Conservation (phyloP, 306 rosid genomes). For the Sesbania bispinosa region DNA sequence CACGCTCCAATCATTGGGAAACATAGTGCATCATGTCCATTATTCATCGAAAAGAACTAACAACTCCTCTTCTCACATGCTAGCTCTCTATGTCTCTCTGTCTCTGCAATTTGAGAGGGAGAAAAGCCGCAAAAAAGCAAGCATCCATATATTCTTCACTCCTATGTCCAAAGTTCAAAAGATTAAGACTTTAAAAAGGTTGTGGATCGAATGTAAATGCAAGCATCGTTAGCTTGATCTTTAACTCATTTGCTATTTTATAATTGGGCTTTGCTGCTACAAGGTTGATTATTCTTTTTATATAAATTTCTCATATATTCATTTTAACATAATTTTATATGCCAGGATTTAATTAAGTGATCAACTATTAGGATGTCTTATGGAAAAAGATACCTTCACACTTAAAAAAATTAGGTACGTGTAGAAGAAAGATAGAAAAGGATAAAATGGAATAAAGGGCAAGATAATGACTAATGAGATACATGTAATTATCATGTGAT, state of each 20-base stretch:
- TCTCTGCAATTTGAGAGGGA: neutral
- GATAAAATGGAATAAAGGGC: too few relatives aligned
- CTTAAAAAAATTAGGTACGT: too few relatives aligned
- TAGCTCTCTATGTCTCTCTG: too few relatives aligned
- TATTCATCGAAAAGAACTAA: neutral
- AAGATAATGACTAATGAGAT: too few relatives aligned
- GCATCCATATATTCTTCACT: too few relatives aligned
- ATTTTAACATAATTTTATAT: neutral
- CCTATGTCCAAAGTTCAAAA: too few relatives aligned
- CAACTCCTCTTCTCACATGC: slow-evolving; percentile 6
- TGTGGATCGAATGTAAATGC: neutral
- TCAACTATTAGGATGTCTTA: neutral
- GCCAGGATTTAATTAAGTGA: neutral
- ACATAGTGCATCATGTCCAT: slow-evolving; percentile 28
- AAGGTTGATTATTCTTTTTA: neutral
- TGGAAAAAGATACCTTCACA: too few relatives aligned
- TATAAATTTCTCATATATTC: neutral
- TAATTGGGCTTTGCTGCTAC: neutral
- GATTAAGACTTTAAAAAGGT: neutral
- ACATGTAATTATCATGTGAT: too few relatives aligned
- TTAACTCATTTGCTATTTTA: neutral
- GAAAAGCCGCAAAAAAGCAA: too few relatives aligned
- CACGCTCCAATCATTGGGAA: slow-evolving; percentile 25
- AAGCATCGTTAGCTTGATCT: neutral
- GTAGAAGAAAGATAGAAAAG: too few relatives aligned